Evolutionary conservation across 805 yeast species (phyloP), one percentile per base, ranked within the genome.

Genomic region (Candida stauntonica): DNA sequence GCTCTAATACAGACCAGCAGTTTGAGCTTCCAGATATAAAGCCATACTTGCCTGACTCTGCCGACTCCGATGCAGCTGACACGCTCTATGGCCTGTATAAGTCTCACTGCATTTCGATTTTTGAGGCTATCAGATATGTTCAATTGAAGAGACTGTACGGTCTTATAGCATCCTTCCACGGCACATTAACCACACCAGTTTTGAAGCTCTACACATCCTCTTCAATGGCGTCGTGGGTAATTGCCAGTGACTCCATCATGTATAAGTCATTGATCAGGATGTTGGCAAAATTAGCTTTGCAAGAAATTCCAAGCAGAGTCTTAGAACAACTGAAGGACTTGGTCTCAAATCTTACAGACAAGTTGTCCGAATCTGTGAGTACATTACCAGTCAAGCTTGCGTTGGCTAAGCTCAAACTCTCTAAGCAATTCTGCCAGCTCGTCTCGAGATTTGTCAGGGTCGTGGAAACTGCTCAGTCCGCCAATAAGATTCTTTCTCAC

Each of bases 81-180:
- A 78, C 86, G 0, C 63, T 86, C 33, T 72, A 70, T 40, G 76
- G 79, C 3, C 57, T 80, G 15, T 85, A 85, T 61, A 72, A 69
- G 42, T 69, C 78, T 7, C 81, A 82, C 54, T 81, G 87, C 52
- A 72, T 73, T 27, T 60, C 79, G 5, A 60, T 84, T 23, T 77
- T 83, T 43, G 86, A 83, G 45, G 69, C 77, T 34, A 61, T 86
- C 40, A 67, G 89, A 45, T 79, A 67, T 52, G 72, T 86, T 77
- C 84, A 81, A 41, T 58, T 81, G 41, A 77, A 75, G 42, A 75
- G 75, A 50, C 60, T 87, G 24, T 70, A 79, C 36, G 62, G 71
- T n/a, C 60, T 73, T 19, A 58, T 84, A 33, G 54, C 67, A 7
- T 63, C 75, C 7, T 84, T 78, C 57, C 72, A 64, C 60, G 68